These are phyloP conservation scores for Colletotrichum incanum DNA, from an alignment of 2,329 filamentous ascomycete species.

Conservation along the genomic window DNA sequence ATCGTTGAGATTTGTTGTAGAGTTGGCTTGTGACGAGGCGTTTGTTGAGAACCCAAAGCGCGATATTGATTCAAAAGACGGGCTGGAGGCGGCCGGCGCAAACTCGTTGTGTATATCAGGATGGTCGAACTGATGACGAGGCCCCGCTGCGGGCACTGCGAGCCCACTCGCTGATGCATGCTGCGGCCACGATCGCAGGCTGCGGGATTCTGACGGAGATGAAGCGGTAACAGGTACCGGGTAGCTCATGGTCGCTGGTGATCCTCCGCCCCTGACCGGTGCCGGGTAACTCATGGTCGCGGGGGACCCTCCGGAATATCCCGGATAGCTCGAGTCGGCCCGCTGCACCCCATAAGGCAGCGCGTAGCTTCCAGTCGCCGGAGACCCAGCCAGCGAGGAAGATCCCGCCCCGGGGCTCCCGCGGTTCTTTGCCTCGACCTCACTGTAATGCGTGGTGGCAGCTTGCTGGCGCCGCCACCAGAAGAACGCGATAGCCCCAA, in stretches of 20 bases:
- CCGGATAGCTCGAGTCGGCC: slow-evolving; percentile 2
- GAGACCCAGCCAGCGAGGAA: slow-evolving; percentile 23
- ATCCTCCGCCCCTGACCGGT: slow-evolving; percentile 6
- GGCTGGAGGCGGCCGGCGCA: slow-evolving; percentile 23
- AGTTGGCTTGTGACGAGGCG: slow-evolving; percentile 26
- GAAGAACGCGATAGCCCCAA: slow-evolving; percentile 47
- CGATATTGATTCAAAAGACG: slow-evolving; percentile 13
- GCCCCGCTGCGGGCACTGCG: slow-evolving; percentile 4
- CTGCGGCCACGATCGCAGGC: slow-evolving; percentile 14
- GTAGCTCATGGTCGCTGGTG: slow-evolving; percentile 8
- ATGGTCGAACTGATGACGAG: slow-evolving; percentile 36
- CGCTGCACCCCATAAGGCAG: slow-evolving; percentile 21
- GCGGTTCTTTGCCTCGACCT: slow-evolving; percentile 36
- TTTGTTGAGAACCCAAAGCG: slow-evolving; percentile 7
- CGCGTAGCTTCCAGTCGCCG: slow-evolving; percentile 19
- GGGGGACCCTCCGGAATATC: not conserved
- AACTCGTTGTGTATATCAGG: slow-evolving; percentile 31
- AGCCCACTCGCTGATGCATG: slow-evolving; percentile 7
- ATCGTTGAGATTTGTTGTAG: slow-evolving; percentile 34
- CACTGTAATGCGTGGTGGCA: slow-evolving; percentile 28
- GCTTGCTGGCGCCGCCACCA: slow-evolving; percentile 47
- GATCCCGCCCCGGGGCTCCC: slow-evolving; percentile 17
- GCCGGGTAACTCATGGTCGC: slow-evolving; percentile 13
- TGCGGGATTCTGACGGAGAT: slow-evolving; percentile 3
- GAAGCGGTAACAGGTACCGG: not conserved